phyloP scores from a whole-genome alignment of 2,329 filamentous ascomycete genomes.

The Pyrenophora teres region DNA sequence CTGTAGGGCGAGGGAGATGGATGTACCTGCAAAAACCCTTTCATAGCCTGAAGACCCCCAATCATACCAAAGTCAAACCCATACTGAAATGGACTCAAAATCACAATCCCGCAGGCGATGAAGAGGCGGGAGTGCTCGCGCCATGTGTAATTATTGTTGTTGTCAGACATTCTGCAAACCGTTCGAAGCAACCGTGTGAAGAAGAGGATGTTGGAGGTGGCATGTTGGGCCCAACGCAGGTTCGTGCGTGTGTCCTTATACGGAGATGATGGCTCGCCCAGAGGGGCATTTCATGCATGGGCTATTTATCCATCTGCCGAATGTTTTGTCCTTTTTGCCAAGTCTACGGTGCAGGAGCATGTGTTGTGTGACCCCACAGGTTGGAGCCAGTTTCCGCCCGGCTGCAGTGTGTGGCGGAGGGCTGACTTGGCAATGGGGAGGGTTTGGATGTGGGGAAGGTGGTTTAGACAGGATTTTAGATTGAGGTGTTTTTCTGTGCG shows the following conservation, averaged over 20 bases:
- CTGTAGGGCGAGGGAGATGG: too few species aligned
- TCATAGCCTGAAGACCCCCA: constrained; percentile 58
- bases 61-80: constrained; percentile 59
- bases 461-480: constrained; percentile 1
- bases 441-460: constrained; percentile 35
- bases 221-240: constrained; percentile 1
- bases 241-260: constrained; percentile 22
- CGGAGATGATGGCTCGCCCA: constrained; percentile 22
- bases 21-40: constrained; percentile 53
- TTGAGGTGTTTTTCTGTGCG: background rate
- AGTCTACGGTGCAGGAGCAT: constrained; percentile 8
- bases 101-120: constrained; percentile 55
- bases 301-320: constrained; percentile 40
- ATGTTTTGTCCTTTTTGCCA: constrained; percentile 15
- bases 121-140: constrained; percentile 52
- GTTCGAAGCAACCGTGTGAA: background rate
- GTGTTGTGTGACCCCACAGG: constrained; percentile 37
- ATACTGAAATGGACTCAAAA: constrained; percentile 59
- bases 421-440: constrained; percentile 25
- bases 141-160: constrained; percentile 31
- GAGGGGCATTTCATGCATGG: constrained; percentile 16
- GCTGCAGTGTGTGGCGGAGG: constrained; percentile 4
- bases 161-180: constrained; percentile 24
- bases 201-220: background rate
- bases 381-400: constrained; percentile 10